phyloP scores from a whole-genome alignment of 441 rosid genomes.

The Gossypium schwendimanii region DNA sequence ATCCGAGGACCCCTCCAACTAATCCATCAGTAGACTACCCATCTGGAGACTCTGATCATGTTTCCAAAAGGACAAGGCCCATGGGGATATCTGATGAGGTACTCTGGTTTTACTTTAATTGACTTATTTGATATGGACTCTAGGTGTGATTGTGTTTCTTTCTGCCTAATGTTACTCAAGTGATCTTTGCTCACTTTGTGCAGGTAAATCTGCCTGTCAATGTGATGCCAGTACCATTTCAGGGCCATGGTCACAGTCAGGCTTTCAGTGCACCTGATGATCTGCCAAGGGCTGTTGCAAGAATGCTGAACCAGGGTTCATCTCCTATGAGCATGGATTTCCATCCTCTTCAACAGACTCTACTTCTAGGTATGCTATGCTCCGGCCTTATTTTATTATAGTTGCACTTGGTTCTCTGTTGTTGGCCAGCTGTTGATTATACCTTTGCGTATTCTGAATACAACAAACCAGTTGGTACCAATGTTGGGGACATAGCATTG shows the following conservation, averaged over 20 bases:
- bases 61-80: conserved; percentile 79
- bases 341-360: conserved; percentile 76
- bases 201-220: conserved; percentile 83
- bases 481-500: conserved; percentile 79
- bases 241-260: conserved; percentile 73
- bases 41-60: conserved; percentile 83
- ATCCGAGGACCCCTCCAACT: conserved; percentile 83
- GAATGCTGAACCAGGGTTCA: conserved; percentile 79
- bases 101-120: conserved; percentile 9
- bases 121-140: conserved; percentile 3
- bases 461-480: conserved; percentile 75
- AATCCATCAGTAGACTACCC: conserved; percentile 73
- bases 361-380: conserved; percentile 60
- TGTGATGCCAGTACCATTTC: conserved; percentile 74
- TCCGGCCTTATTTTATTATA: conserved; percentile 7
- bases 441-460: conserved; percentile 12
- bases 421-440: conserved; percentile 6
- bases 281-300: conserved; percentile 64
- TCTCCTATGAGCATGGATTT: conserved; percentile 98
- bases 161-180: conserved; percentile 2
- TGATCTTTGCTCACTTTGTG: conserved; percentile 11
- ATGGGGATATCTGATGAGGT: conserved; percentile 92
- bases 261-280: conserved; percentile 74
- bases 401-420: conserved; percentile 6
- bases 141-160: background rate